phyloP scores from a whole-genome alignment of 441 rosid species.

The Brassica balearica region DNA sequence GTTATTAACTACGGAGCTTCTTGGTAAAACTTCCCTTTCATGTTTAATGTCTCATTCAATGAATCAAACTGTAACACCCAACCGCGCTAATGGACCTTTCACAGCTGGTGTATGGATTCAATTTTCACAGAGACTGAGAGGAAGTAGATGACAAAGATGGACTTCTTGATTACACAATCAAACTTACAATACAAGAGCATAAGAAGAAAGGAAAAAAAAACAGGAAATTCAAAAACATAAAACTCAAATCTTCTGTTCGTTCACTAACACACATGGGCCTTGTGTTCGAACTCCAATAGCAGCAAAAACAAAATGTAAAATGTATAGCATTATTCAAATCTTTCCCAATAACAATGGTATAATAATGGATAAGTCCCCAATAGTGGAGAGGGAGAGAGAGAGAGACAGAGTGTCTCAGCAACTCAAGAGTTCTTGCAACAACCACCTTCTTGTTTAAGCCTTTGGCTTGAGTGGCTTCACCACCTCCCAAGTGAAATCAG shows the following conservation, averaged over 20 bases:
- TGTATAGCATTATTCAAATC: constrained; percentile 26
- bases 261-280: constrained; percentile 21
- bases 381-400: not conserved
- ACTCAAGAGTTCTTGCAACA: constrained; percentile 18
- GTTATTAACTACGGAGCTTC: not conserved
- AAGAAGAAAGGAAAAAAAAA: not conserved
- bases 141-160: constrained; percentile 61
- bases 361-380: constrained; percentile 26
- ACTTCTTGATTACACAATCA: constrained; percentile 40
- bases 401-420: constrained; percentile 4
- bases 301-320: constrained; percentile 35
- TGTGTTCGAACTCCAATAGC: constrained; percentile 21
- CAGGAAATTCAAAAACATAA: constrained; percentile 30
- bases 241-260: constrained; percentile 38
- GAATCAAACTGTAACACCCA: not conserved
- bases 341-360: constrained; percentile 45
- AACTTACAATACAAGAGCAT: constrained; percentile 41
- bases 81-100: too few relatives aligned
- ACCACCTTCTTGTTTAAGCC: constrained; percentile 46
- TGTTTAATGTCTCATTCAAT: not conserved
- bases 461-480: constrained; percentile 71
- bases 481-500: constrained; percentile 85
- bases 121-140: constrained; percentile 57
- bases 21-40: not conserved
- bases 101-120: too few relatives aligned